Evolutionary conservation across 164 flowering plant species (phyloP).

Genomic region (Stephania japonica): DNA sequence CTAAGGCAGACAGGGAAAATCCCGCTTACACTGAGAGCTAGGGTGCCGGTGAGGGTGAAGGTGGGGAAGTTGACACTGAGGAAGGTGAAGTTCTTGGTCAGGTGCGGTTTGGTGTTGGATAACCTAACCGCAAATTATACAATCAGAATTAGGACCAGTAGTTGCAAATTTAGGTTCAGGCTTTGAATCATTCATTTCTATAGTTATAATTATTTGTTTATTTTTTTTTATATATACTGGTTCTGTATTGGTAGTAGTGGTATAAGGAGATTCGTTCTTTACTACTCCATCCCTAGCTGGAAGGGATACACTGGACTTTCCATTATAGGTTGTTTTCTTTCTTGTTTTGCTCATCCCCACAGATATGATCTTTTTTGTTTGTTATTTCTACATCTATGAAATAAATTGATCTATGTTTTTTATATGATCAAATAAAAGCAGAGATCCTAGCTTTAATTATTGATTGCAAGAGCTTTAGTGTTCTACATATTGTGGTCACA

Average conservation of each 20-base stretch:
- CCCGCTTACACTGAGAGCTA: constrained; percentile 49
- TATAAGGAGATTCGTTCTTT: constrained; percentile 4
- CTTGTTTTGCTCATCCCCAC: not conserved
- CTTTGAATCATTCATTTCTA: constrained; percentile 19
- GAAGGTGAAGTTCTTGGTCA: constrained; percentile 55
- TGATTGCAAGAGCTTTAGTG: no score
- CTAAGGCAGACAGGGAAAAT: constrained; percentile 51
- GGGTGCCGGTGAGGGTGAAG: constrained; percentile 65
- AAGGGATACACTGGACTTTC: constrained; percentile 1
- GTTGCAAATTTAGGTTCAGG: constrained; percentile 53
- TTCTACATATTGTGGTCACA: no score
- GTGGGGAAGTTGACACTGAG: constrained; percentile 66
- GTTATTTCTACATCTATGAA: constrained; percentile 1
- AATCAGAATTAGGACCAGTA: constrained; percentile 45
- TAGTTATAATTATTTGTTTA: not conserved
- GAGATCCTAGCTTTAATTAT: not conserved
- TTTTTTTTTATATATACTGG: not conserved
- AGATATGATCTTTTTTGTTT: not conserved
- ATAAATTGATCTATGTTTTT: not conserved
- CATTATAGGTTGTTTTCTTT: not conserved
- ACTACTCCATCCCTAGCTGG: not conserved
- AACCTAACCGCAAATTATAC: constrained; percentile 29
- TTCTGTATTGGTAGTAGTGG: not conserved
- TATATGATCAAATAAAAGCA: not conserved
- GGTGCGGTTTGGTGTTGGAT: constrained; percentile 54